These are phyloP conservation scores for Trypanosoma rangeli DNA, from an alignment of 208 protist genomes.

Conservation along the genomic window DNA sequence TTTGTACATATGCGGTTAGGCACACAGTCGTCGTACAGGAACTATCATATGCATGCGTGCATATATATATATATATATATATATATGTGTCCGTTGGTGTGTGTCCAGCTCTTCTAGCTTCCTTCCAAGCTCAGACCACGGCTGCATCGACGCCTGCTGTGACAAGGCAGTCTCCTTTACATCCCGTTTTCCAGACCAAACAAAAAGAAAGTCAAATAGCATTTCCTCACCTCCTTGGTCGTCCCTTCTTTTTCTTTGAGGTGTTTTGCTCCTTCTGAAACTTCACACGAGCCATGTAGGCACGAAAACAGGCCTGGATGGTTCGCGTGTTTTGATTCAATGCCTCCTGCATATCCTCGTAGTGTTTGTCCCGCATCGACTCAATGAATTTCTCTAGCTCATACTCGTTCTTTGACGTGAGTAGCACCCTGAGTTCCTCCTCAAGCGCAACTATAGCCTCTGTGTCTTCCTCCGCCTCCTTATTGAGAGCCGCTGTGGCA, in stretches of 20 bases:
- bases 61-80: slow-evolving; percentile 11
- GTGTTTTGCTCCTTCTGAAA: slow-evolving; percentile 21
- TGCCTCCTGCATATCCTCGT: slow-evolving; percentile 40
- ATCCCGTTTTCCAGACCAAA: background rate
- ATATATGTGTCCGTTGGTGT: background rate
- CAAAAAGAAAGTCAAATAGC: background rate
- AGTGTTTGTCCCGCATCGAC: slow-evolving; percentile 68
- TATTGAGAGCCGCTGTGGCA: slow-evolving; percentile 56
- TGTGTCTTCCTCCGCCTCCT: slow-evolving; percentile 78
- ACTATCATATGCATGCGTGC: slow-evolving; percentile 1
- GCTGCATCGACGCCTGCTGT: no score
- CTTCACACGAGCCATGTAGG: slow-evolving; percentile 52
- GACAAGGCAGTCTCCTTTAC: background rate
- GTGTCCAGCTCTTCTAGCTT: background rate
- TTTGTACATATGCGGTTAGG: background rate
- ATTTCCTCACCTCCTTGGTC: slow-evolving; percentile 26
- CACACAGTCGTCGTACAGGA: background rate
- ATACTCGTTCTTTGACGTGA: slow-evolving; percentile 60
- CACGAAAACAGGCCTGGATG: slow-evolving; percentile 85
- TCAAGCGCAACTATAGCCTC: slow-evolving; percentile 64
- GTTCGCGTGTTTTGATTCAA: slow-evolving; percentile 56
- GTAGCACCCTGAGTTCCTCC: slow-evolving; percentile 51
- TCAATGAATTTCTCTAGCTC: slow-evolving; percentile 70
- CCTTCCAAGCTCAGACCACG: background rate
- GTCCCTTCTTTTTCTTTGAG: slow-evolving; percentile 41